Conservation (phyloP, 176 grass and related monocot species). For the Puya raimondii region DNA sequence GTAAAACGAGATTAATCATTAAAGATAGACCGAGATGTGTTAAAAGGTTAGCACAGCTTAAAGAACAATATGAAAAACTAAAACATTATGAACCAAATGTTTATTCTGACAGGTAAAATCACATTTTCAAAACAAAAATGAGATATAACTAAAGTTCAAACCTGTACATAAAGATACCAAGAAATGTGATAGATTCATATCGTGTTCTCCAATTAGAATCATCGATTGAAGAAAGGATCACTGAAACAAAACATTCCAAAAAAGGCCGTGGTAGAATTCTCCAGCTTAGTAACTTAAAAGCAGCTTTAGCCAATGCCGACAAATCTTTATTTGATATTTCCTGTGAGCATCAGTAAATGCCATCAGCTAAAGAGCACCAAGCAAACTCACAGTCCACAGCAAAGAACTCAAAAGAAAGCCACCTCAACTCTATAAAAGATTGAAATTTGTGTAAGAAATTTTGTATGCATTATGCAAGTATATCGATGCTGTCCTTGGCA, state of each 20-base stretch:
- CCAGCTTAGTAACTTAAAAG: constrained; percentile 93
- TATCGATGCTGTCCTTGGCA: too few species aligned
- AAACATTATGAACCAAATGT: neutral
- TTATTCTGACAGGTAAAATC: neutral
- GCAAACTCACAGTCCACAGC: neutral
- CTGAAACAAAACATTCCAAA: constrained; percentile 61
- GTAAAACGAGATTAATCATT: too few species aligned
- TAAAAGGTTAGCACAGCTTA: too few species aligned
- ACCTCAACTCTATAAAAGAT: neutral
- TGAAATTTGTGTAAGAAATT: too few species aligned
- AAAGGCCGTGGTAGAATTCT: constrained; percentile 51
- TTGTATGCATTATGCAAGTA: too few species aligned
- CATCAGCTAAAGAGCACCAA: neutral
- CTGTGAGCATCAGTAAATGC: constrained; percentile 28
- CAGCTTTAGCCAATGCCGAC: constrained; percentile 75
- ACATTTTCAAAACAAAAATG: constrained; percentile 7
- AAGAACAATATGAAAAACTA: neutral
- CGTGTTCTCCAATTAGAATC: constrained; percentile 88
- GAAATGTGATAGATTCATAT: constrained; percentile 74
- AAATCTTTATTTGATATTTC: constrained; percentile 97
- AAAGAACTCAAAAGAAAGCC: neutral
- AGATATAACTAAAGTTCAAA: constrained; percentile 21
- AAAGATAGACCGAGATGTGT: too few species aligned
- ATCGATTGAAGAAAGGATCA: constrained; percentile 61
- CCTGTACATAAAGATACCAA: constrained; percentile 91